phyloP scores from a whole-genome alignment of 2,329 filamentous ascomycete genomes.

The Curvularia eragrostidis region DNA sequence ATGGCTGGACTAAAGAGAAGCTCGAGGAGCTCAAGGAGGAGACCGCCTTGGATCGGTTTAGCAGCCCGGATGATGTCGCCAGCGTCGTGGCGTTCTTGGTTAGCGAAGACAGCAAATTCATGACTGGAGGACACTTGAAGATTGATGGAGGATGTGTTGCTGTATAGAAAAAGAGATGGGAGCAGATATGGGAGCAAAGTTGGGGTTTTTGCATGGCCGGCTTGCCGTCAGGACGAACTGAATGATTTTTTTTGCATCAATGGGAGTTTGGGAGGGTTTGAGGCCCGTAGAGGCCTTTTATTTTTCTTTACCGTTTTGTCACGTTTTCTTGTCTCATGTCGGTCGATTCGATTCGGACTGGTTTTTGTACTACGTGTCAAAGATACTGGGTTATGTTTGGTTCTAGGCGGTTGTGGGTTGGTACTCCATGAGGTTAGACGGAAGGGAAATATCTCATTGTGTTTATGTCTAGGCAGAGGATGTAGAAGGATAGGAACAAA shows the following conservation, averaged over 20 bases:
- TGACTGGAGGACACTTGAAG: constrained; percentile 48
- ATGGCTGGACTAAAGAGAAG: constrained; percentile 46
- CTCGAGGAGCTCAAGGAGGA: constrained; percentile 42
- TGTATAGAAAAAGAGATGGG: constrained; percentile 24
- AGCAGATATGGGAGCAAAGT: too few relatives aligned
- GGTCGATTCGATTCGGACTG: not conserved
- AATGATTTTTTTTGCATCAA: constrained; percentile 26
- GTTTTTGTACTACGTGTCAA: not conserved
- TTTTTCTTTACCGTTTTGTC: not conserved
- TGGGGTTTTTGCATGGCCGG: not conserved
- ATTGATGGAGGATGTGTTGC: constrained; percentile 44
- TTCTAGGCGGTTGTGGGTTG: not conserved
- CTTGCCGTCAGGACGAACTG: not conserved
- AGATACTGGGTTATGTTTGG: not conserved
- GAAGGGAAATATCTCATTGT: not conserved
- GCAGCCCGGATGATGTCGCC: constrained; percentile 49
- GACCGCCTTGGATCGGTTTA: constrained; percentile 48
- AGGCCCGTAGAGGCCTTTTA: constrained; percentile 7
- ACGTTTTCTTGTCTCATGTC: too few relatives aligned
- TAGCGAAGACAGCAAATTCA: constrained; percentile 50
- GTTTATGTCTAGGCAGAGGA: not conserved
- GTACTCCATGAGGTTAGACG: not conserved
- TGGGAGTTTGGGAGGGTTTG: constrained; percentile 26
- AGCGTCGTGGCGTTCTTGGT: constrained; percentile 50
- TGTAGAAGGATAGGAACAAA: not conserved